These are phyloP conservation scores for Thuja plicata DNA, from an alignment of 83 land plant species.

Conservation along the genomic window DNA sequence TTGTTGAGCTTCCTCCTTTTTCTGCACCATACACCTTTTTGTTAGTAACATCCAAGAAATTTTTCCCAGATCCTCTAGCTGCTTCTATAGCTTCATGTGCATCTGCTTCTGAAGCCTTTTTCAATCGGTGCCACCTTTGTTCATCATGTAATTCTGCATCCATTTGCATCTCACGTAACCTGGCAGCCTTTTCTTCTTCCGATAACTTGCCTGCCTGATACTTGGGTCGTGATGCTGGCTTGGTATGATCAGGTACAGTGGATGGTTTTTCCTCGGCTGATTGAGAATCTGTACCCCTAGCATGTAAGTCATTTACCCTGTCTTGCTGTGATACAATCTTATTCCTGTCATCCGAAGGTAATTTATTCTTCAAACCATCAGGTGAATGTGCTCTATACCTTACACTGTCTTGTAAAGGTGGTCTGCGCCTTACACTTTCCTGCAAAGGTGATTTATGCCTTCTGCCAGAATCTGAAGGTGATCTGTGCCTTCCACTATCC, in stretches of 20 bases:
- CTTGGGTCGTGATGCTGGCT: conserved; percentile 12
- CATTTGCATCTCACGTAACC: conserved; percentile 77
- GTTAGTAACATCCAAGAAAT: conserved; percentile 76
- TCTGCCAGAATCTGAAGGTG: not conserved
- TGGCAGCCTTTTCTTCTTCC: conserved; percentile 83
- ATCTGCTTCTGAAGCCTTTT: conserved; percentile 82
- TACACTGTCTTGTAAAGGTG: not conserved
- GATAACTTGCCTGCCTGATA: conserved; percentile 49
- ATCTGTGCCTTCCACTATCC: not conserved
- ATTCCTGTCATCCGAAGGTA: not conserved
- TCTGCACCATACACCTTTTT: conserved; percentile 84
- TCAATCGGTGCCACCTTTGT: conserved; percentile 89
- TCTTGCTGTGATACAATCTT: not conserved
- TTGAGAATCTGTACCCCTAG: conserved; percentile 5
- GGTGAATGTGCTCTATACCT: not conserved
- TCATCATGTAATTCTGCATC: conserved; percentile 96
- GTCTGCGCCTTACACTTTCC: not conserved
- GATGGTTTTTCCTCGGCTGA: not conserved
- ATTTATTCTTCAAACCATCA: not conserved
- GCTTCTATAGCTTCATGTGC: conserved; percentile 44
- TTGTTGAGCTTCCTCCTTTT: conserved; percentile 70
- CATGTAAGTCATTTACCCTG: not conserved
- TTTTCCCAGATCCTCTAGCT: conserved; percentile 30
- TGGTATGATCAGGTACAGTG: conserved; percentile 1
- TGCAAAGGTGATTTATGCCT: not conserved